Evolutionary conservation across 1,284 basidiomycete species (phyloP).

Genomic region (Malassezia yamatoensis): DNA sequence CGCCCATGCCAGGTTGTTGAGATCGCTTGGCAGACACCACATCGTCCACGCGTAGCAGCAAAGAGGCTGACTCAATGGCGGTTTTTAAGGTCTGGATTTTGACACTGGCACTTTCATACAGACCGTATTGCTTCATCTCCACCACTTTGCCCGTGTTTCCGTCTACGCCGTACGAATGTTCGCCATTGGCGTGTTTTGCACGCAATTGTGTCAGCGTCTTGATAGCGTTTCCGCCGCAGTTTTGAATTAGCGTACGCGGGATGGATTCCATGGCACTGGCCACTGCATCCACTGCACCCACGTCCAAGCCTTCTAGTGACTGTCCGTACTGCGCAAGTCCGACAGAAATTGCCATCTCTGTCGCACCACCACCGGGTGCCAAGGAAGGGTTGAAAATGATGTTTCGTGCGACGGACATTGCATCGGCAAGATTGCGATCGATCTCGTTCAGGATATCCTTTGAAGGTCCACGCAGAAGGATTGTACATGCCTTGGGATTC

Average conservation of each 20-base stretch:
- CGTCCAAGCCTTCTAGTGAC: constrained; percentile 63
- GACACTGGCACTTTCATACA: constrained; percentile 90
- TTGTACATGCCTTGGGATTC: constrained; percentile 93
- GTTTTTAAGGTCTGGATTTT: constrained; percentile 98
- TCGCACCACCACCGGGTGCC: constrained; percentile 87
- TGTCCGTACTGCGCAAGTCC: constrained; percentile 68
- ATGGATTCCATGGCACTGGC: constrained; percentile 96
- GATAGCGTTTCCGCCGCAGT: constrained; percentile 89
- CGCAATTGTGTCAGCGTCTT: constrained; percentile 74
- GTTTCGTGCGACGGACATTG: constrained; percentile 92
- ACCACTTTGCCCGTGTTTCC: constrained; percentile 89
- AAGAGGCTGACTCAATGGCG: constrained; percentile 84
- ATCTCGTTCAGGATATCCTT: constrained; percentile 98
- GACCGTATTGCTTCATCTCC: constrained; percentile 86
- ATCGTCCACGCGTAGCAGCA: constrained; percentile 86
- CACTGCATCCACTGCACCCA: constrained; percentile 80
- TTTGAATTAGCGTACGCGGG: constrained; percentile 86
- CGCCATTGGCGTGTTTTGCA: constrained; percentile 85
- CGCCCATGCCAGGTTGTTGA: neutral
- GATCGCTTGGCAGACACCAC: constrained; percentile 66
- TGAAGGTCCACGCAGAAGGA: constrained; percentile 91
- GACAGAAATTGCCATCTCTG: constrained; percentile 93
- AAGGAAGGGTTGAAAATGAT: constrained; percentile 89
- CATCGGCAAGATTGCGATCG: constrained; percentile 91
- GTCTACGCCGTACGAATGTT: constrained; percentile 82